These are phyloP conservation scores for Neofusicoccum kwambonambiense DNA, from an alignment of 2,329 filamentous ascomycete genomes.

Conservation along the genomic window DNA sequence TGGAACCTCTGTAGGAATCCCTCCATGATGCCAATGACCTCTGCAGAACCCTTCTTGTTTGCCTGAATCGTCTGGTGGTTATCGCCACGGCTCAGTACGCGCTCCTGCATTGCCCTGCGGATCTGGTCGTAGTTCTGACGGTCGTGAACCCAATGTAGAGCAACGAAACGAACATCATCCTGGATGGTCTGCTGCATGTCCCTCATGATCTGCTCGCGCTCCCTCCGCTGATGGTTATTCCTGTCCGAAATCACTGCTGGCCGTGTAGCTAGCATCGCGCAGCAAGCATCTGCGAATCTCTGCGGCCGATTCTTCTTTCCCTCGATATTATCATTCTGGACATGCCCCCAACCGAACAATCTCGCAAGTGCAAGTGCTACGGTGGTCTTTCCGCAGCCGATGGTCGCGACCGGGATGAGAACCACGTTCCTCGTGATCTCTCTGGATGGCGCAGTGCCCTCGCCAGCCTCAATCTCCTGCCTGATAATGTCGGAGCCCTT, in stretches of 20 bases:
- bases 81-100: constrained; percentile 82
- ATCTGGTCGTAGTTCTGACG: constrained; percentile 66
- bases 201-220: constrained; percentile 81
- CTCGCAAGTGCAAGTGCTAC: constrained; percentile 76
- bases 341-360: constrained; percentile 86
- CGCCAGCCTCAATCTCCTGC: constrained; percentile 61
- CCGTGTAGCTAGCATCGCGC: constrained; percentile 61
- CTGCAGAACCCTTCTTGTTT: constrained; percentile 64
- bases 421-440: constrained; percentile 68
- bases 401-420: constrained; percentile 86
- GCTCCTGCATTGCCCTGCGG: constrained; percentile 69
- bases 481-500: constrained; percentile 87
- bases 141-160: constrained; percentile 84
- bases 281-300: constrained; percentile 71
- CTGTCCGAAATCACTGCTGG: constrained; percentile 85
- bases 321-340: constrained; percentile 95
- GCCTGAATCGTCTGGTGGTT: constrained; percentile 98
- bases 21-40: constrained; percentile 90
- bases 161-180: constrained; percentile 66
- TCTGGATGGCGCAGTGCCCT: constrained; percentile 46
- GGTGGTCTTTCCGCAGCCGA: constrained; percentile 97
- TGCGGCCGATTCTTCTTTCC: constrained; percentile 72
- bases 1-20: constrained; percentile 88
- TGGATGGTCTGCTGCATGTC: constrained; percentile 66
- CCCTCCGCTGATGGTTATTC: constrained; percentile 87